phyloP scores from a whole-genome alignment of 805 yeast species.

The Ogataea methylovora region DNA sequence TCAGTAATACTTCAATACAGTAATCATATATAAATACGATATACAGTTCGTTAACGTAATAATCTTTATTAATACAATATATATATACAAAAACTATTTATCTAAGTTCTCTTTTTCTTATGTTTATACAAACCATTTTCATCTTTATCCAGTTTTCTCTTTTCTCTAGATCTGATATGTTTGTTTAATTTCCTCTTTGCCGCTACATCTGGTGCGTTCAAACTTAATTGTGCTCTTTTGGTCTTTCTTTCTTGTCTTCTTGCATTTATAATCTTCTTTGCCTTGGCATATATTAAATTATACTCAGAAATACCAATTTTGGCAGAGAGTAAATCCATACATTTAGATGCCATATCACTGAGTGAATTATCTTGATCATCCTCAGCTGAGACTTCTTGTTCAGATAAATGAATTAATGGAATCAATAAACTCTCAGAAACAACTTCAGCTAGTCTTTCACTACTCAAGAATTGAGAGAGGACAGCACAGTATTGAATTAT shows the following conservation, averaged over 20 bases:
- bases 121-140: slow-evolving; percentile 68
- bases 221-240: slow-evolving; percentile 66
- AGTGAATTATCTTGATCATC: slow-evolving; percentile 43
- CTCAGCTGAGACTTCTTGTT: slow-evolving; percentile 19
- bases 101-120: slow-evolving; percentile 38
- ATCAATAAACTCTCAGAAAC: slow-evolving; percentile 11
- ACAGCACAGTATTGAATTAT: slow-evolving; percentile 41
- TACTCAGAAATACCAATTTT: slow-evolving; percentile 70
- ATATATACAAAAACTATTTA: neutral
- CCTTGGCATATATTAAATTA: slow-evolving; percentile 50
- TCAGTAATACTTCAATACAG: no score
- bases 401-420: slow-evolving; percentile 27
- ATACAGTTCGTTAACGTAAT: no score
- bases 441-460: neutral
- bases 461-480: neutral
- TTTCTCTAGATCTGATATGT: slow-evolving; percentile 69
- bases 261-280: slow-evolving; percentile 48
- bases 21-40: no score
- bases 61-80: slow-evolving; percentile 1
- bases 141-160: slow-evolving; percentile 67
- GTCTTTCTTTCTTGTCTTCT: slow-evolving; percentile 73
- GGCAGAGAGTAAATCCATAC: slow-evolving; percentile 56
- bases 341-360: slow-evolving; percentile 42
- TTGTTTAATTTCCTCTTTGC: slow-evolving; percentile 72
- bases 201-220: slow-evolving; percentile 74